Base-by-base conservation (phyloP, 2,329 filamentous ascomycete genomes). In the Neofusicoccum ribis region DNA sequence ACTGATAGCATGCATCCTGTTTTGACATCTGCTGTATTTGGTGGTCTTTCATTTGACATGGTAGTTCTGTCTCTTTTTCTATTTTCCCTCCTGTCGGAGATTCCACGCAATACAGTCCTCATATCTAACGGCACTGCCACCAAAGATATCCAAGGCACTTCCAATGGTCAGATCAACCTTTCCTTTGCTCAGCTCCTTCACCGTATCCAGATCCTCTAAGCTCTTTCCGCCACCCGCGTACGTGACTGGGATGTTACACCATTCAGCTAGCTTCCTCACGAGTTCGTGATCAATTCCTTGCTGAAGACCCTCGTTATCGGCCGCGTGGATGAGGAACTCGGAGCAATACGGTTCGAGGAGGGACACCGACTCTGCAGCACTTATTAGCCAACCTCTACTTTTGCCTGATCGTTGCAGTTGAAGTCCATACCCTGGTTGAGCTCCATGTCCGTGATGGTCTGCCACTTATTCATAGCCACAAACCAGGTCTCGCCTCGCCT, bases 401-500 rank as follows among this genome's bases (percentile, higher is more conserved):
- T 1, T 8, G 14, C n/a, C 41, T 17, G 14, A 47, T 50, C n/a
- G n/a, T 31, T 27, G 23, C 49, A 44, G 3, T 6, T 14, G 20
- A 23, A 15, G 34, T n/a, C 59, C 78, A 65, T 80, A 93, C 94
- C 91, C 84, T 91, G 83, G 68, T 89, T 94, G 69, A 99, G 88
- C 76, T 97, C 92, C 88, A 97, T 96, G 73, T 97, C 92, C 1
- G 95, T 98, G 64, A 98, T 89, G 1, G 92, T 97, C 83, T 98
- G 95, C 95, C 95, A 99, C 78, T 96, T 96, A 79, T 99, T 92
- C 90, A 96, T 99, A 64, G 95, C 94, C n/a, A 99, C 95, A 72
- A 91, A 93, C 95, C 95, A 99, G 44, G 82, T 89, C 64, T 89
- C 83, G 43, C 85, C 90, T 67, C 88, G 89, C 66, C 89, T 85